Evolutionary conservation across 768 basidiomycete genomes (phyloP).

Genomic region (Russula dissimulans): DNA sequence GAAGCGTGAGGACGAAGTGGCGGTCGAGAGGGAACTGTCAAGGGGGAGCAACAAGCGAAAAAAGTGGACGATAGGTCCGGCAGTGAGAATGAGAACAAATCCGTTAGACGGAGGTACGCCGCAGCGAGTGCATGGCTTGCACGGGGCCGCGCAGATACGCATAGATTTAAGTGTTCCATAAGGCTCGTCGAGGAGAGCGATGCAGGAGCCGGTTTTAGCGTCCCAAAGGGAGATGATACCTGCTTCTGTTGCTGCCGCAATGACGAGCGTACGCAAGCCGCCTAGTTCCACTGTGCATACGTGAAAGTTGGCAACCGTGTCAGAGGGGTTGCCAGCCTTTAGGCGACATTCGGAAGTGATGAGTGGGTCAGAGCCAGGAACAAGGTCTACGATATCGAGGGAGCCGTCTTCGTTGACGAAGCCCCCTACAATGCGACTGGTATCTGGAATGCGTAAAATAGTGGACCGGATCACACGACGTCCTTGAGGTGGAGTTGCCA

Average conservation of each 20-base stretch:
- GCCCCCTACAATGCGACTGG: slow-evolving; percentile 41
- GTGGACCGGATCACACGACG: slow-evolving; percentile 39
- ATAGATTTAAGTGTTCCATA: slow-evolving; percentile 51
- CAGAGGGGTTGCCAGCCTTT: slow-evolving; percentile 48
- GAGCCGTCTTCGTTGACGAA: slow-evolving; percentile 60
- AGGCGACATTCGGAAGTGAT: slow-evolving; percentile 41
- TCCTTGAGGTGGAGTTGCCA: slow-evolving; percentile 37
- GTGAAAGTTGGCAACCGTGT: slow-evolving; percentile 45
- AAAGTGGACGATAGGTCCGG: slow-evolving; percentile 53
- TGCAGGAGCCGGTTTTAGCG: slow-evolving; percentile 50
- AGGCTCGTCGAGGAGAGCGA: slow-evolving; percentile 50
- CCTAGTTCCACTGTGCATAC: slow-evolving; percentile 44
- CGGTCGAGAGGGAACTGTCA: slow-evolving; percentile 25
- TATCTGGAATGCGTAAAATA: slow-evolving; percentile 40
- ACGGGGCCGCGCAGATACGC: slow-evolving; percentile 45
- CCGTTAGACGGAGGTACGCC: slow-evolving; percentile 58
- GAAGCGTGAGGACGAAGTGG: slow-evolving; percentile 44
- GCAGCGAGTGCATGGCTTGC: slow-evolving; percentile 59
- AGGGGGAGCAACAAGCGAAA: slow-evolving; percentile 50
- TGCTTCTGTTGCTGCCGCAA: slow-evolving; percentile 53
- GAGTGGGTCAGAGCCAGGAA: slow-evolving; percentile 29
- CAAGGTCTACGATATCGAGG: slow-evolving; percentile 50
- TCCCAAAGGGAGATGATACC: slow-evolving; percentile 76
- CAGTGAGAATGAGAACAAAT: slow-evolving; percentile 56
- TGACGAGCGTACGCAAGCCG: slow-evolving; percentile 41